Evolutionary conservation across 495 filamentous ascomycete genomes (phyloP).

Genomic region (Lineolata rhizophorae): DNA sequence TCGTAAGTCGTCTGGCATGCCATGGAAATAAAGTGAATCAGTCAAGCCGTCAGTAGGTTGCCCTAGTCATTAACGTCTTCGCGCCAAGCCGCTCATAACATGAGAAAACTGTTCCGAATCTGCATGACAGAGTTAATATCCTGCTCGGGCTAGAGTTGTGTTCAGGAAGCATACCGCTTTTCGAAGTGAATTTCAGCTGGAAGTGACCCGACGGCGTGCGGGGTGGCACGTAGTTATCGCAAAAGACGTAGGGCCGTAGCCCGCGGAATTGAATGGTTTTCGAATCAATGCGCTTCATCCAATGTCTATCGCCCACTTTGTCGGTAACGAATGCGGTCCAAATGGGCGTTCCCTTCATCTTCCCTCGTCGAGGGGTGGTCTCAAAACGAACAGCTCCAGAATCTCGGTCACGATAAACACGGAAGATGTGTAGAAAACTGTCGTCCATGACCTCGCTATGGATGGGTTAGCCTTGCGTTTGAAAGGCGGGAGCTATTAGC

Average conservation of each 20-base stretch:
- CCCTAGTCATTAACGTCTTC: no score
- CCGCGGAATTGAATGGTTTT: slow-evolving; percentile 8
- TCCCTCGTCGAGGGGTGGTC: slow-evolving; percentile 15
- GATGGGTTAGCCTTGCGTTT: neutral
- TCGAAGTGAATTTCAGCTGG: slow-evolving; percentile 10
- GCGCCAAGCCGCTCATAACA: no score
- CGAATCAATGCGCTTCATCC: slow-evolving; percentile 10
- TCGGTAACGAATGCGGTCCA: slow-evolving; percentile 21
- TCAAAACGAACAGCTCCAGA: slow-evolving; percentile 38
- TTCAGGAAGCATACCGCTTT: slow-evolving; percentile 7
- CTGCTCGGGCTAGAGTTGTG: no score
- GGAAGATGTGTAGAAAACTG: slow-evolving; percentile 42
- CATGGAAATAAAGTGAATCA: no score
- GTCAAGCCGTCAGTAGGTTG: no score
- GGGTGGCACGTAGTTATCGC: slow-evolving; percentile 9
- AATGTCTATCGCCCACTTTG: slow-evolving; percentile 9
- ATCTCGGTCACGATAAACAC: slow-evolving; percentile 45
- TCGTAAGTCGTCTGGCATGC: no score
- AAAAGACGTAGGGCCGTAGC: slow-evolving; percentile 14
- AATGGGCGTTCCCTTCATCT: slow-evolving; percentile 14
- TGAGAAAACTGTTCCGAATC: no score
- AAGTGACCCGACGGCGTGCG: slow-evolving; percentile 7
- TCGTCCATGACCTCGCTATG: slow-evolving; percentile 42
- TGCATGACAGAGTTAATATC: no score
- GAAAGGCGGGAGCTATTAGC: slow-evolving; percentile 3